Evolutionary conservation across 1,284 basidiomycete species (phyloP).

Genomic region (Pascua sp.): DNA sequence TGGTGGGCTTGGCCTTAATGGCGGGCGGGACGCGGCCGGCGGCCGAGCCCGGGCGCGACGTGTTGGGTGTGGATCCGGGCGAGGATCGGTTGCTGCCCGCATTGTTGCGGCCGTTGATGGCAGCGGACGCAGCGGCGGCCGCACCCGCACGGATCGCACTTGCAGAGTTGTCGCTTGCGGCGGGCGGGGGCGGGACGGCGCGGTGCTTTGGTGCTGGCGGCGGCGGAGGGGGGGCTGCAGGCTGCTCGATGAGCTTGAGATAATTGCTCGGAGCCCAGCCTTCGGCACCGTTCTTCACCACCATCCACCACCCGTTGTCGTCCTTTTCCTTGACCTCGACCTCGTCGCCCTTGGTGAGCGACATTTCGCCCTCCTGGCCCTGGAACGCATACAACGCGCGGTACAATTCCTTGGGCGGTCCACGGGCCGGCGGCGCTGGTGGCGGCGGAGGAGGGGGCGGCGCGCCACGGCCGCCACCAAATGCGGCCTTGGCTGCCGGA

Average conservation of each 20-base stretch:
- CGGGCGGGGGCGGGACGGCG: conserved; percentile 46
- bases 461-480: conserved; percentile 5
- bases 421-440: conserved; percentile 56
- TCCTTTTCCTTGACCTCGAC: conserved; percentile 93
- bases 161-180: conserved; percentile 51
- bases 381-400: conserved; percentile 83
- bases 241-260: conserved; percentile 65
- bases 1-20: conserved; percentile 52
- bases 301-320: conserved; percentile 93
- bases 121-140: conserved; percentile 41
- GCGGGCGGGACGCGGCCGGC: conserved; percentile 45
- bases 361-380: conserved; percentile 88
- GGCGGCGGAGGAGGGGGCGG: conserved; percentile 61
- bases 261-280: conserved; percentile 97
- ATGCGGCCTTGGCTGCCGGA: not conserved
- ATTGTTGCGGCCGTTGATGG: conserved; percentile 55
- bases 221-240: conserved; percentile 64
- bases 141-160: conserved; percentile 34
- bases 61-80: conserved; percentile 53
- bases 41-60: conserved; percentile 56
- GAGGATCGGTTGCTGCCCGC: conserved; percentile 36
- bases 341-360: conserved; percentile 81
- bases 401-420: conserved; percentile 71
- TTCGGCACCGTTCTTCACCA: conserved; percentile 77
- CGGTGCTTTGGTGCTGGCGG: conserved; percentile 56